These are phyloP conservation scores for Phyllosticta citriasiana DNA, from an alignment of 2,329 filamentous ascomycete genomes.

Conservation along the genomic window DNA sequence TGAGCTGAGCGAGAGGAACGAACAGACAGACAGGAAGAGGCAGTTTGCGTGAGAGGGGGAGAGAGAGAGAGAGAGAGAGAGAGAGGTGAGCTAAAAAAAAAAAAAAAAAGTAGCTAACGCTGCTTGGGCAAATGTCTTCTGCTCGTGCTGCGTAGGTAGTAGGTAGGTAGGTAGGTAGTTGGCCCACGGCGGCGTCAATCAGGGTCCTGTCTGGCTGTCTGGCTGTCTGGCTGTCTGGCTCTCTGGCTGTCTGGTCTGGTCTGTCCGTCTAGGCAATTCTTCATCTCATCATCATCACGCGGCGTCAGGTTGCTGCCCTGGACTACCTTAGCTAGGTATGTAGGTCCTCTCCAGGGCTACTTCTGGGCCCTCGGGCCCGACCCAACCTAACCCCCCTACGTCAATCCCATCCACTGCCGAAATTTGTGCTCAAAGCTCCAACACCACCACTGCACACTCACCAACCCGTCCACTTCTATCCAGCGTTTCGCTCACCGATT, in stretches of 20 bases:
- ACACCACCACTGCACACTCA: not conserved
- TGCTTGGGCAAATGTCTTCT: not conserved
- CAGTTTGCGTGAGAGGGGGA: too few species aligned
- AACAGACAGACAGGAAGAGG: too few species aligned
- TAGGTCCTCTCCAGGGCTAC: not conserved
- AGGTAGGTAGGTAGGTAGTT: too few species aligned
- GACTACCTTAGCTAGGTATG: not conserved
- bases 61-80: too few species aligned
- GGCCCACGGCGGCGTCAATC: not conserved
- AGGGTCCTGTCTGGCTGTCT: slow-evolving; percentile 1
- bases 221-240: not conserved
- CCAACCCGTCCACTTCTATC: not conserved
- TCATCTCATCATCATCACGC: slow-evolving; percentile 7
- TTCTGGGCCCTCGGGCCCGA: not conserved
- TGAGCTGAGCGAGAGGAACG: too few species aligned
- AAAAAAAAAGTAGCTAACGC: not conserved
- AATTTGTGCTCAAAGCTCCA: slow-evolving; percentile 3
- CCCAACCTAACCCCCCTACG: not conserved
- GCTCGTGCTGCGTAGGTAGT: too few species aligned
- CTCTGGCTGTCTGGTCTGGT: not conserved
- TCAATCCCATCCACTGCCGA: slow-evolving; percentile 6
- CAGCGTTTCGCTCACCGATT: not conserved
- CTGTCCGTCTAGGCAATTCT: not conserved
- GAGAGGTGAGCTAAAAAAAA: too few species aligned
- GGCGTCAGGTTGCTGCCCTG: not conserved